phyloP scores from a whole-genome alignment of 2,329 filamentous ascomycete genomes.

The Scedosporium minutisporum region DNA sequence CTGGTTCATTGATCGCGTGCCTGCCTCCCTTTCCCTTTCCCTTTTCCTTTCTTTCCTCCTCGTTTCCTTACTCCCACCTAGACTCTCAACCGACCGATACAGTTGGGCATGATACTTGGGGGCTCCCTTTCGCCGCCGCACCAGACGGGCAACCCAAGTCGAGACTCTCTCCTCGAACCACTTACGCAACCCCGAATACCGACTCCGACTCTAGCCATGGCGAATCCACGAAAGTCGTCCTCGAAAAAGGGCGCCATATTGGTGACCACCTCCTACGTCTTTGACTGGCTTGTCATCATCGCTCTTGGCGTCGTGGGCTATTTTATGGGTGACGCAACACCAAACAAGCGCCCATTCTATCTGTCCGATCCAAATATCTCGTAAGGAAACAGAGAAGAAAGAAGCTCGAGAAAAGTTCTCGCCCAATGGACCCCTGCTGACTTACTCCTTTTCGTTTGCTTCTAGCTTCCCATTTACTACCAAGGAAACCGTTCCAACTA shows the following conservation, averaged over 20 bases:
- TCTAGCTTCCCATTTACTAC: conserved; percentile 58
- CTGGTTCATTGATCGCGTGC: too few species aligned
- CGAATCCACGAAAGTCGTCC: not conserved
- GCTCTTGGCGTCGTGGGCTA: conserved; percentile 47
- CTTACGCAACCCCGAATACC: not conserved
- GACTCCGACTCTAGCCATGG: not conserved
- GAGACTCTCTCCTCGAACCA: conserved; percentile 5
- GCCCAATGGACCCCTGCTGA: not conserved
- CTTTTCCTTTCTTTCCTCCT: not conserved
- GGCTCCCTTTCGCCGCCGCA: not conserved
- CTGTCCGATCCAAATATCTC: conserved; percentile 60
- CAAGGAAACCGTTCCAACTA: conserved; percentile 64
- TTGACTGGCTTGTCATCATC: conserved; percentile 66
- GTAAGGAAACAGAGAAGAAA: conserved; percentile 7
- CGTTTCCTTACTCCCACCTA: not conserved
- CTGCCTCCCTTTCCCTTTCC: not conserved
- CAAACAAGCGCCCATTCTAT: conserved; percentile 62
- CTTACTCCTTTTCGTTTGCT: not conserved
- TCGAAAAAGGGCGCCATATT: conserved; percentile 10
- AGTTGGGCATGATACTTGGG: conserved; percentile 3
- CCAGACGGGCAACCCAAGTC: not conserved
- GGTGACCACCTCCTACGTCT: conserved; percentile 53
- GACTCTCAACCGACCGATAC: not conserved
- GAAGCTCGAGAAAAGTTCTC: too few species aligned
- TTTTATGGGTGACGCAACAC: conserved; percentile 48